Evolutionary conservation across 2,329 filamentous ascomycete species (phyloP), one percentile per base, ranked within the genome.

Genomic region (Epichloe elymi): DNA sequence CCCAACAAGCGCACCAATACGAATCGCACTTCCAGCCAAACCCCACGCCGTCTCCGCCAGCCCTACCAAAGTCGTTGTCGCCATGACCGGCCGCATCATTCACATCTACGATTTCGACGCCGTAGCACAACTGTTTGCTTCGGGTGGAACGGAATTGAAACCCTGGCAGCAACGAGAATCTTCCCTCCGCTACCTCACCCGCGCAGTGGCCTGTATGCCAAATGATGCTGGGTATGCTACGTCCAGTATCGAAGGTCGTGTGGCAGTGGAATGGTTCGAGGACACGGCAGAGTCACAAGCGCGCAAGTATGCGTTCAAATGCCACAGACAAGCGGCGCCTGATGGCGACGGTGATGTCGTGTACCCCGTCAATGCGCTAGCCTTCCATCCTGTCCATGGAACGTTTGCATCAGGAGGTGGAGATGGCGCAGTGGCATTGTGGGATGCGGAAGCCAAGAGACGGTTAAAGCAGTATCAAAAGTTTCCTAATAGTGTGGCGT

Each of bases 231-330:
- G 93, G 5, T 98, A 97, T 65, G 90, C 91, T 10, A 91, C 86
- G 1, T 88, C 82, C 53, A 90, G 84, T 61, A 98, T 98, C 61
- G 93, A 98, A 65, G 93, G 93, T 4, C 83, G 93, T 59, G 89
- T 98, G 2, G 91, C 90, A 0, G 93, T 98, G 1, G 93, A 98
- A 67, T 97, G 90, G 88, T 97, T 98, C 65, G 93, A 97, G 63
- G 87, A 93, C 15, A 87, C 82, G 5, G 74, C 82, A 41, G 86
- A 91, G 66, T 90, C 86, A 4, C 90, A 97, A 70, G 85, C 86
- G 39, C 80, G 90, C 58, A 97, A 96, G 67, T 98, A 97, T 66
- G 93, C 93, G 14, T 98, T 98, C 79, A 98, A 98, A 69, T 98
- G 93, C 69, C 93, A 98, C 69, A 80, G 93, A 4, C 88, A 95